A percentile compares a stretch with the other conserved stretches of the same genome.
These are phyloP conservation scores for Nemania sp. DNA, from an alignment of 2,329 filamentous ascomycete species.

Conservation along the genomic window DNA sequence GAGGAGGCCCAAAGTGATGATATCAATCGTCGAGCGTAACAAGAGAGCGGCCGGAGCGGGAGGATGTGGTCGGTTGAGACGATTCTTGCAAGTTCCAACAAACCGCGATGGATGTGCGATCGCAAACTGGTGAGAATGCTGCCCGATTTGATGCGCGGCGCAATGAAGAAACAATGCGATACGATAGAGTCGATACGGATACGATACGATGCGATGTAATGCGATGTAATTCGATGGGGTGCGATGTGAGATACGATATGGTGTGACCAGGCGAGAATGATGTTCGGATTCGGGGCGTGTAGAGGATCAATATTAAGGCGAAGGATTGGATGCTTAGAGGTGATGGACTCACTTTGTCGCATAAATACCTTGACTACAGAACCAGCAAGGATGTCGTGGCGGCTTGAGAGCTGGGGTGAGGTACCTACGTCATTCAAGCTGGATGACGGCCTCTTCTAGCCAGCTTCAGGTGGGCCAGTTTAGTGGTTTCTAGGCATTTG, in stretches of 20 bases:
- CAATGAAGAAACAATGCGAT: neutral
- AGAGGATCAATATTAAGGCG: slow-evolving; percentile 1
- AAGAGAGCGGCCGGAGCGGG: no score
- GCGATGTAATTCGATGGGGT: neutral
- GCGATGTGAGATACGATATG: slow-evolving; percentile 4
- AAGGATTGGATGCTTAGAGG: slow-evolving; percentile 5
- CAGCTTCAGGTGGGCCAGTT: neutral
- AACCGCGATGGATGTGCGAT: neutral
- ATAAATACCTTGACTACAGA: slow-evolving; percentile 21
- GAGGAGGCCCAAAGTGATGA: neutral
- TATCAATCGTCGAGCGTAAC: neutral
- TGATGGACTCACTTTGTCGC: slow-evolving; percentile 20
- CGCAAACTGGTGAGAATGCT: neutral
- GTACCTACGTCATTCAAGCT: slow-evolving; percentile 34
- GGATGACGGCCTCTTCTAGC: neutral
- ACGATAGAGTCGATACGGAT: neutral
- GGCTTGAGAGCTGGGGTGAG: slow-evolving; percentile 5
- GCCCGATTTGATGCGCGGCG: slow-evolving; percentile 1
- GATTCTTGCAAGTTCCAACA: neutral
- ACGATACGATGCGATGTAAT: neutral
- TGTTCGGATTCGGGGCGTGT: neutral
- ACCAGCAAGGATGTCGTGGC: slow-evolving; percentile 24
- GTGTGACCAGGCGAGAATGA: neutral
- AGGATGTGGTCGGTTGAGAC: neutral
- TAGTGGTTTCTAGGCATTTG: neutral